phyloP scores from a whole-genome alignment of 2,329 filamentous ascomycete genomes.

The Pyrenochaeta sp. region DNA sequence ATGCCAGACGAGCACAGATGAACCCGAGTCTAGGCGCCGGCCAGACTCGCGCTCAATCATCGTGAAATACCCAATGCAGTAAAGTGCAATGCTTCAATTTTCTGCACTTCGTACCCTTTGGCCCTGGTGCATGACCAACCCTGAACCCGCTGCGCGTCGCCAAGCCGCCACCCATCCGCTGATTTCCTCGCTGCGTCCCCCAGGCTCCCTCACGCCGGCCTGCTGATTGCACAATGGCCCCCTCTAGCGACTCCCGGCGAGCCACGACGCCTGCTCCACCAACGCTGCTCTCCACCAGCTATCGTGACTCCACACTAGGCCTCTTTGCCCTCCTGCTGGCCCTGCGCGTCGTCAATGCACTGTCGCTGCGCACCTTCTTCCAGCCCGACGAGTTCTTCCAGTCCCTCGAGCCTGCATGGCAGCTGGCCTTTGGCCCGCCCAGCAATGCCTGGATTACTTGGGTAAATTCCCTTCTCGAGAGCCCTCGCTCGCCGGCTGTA shows the following conservation, averaged over 20 bases:
- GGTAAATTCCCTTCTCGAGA: slow-evolving; percentile 63
- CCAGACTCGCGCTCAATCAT: slow-evolving; percentile 30
- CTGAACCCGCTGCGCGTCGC: slow-evolving; percentile 25
- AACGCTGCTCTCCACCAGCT: slow-evolving; percentile 26
- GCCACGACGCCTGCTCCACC: slow-evolving; percentile 41
- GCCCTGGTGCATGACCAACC: slow-evolving; percentile 28
- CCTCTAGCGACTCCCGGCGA: slow-evolving; percentile 34
- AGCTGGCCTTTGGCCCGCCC: slow-evolving; percentile 77
- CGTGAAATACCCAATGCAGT: slow-evolving; percentile 44
- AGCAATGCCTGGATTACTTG: slow-evolving; percentile 94
- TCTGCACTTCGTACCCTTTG: slow-evolving; percentile 28
- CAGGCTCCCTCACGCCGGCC: slow-evolving; percentile 25
- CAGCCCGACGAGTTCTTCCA: slow-evolving; percentile 99
- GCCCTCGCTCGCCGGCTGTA: slow-evolving; percentile 11
- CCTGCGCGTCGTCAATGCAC: slow-evolving; percentile 80
- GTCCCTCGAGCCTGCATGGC: slow-evolving; percentile 92
- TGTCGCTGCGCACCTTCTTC: slow-evolving; percentile 87
- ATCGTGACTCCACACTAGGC: slow-evolving; percentile 41
- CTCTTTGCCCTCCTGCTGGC: slow-evolving; percentile 59
- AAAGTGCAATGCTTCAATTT: slow-evolving; percentile 36
- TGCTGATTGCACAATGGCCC: slow-evolving; percentile 40
- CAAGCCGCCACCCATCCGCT: slow-evolving; percentile 30
- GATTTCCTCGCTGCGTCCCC: slow-evolving; percentile 25
- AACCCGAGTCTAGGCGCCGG: slow-evolving; percentile 33
- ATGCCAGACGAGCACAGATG: slow-evolving; percentile 19